Base-by-base conservation (phyloP, 805 yeast genomes). In the Candida pseudoglaebosa region DNA sequence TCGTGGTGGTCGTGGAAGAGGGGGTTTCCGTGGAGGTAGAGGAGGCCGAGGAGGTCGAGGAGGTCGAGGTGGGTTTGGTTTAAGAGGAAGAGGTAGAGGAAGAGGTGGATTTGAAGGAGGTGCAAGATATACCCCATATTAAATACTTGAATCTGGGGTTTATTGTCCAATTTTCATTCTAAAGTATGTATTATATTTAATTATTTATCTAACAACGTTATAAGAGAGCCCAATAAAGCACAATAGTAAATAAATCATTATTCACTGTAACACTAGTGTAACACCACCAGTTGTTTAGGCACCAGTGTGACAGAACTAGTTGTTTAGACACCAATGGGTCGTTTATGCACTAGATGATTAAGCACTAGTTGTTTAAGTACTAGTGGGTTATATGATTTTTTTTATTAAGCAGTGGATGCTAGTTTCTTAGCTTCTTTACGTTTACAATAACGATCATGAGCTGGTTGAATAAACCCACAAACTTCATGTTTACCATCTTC, bases 401-500 rank as follows among this genome's bases (percentile, higher is more conserved):
- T 8, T 22, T 22, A 22, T 8, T 22, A 8, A 22, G 26, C 12
- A 8, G 14, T 4, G 8, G 19, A 8, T 15, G 34, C 36, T 14
- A 5, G 26, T n/a, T 33, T 33, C 28, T 33, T 22, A 43, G 46
- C 39, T 39, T 44, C 16, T 50, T 49, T 19, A 28, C n/a, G n/a
- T 13, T n/a, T 24, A 13, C 36, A 33, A n/a, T 21, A 33, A 36
- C 46, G 71, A 52, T 26, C 35, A 40, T 56, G 53, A 0, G 56
- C 28, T 3, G 44, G 54, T 18, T 41, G 42, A 2, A 53, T 54
- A 16, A 58, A 50, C n/a, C 54, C 34, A 5, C 70, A 53, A 4
- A 63, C 56, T 18, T 55, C 59, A 4, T 36, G 44, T 31, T 44
- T 36, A 10, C 60, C 62, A 39, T 73, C 77, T 13, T 55, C 47